Evolutionary conservation across 2,329 filamentous ascomycete species (phyloP), one percentile per base, ranked within the genome.

Genomic region (Phaeosphaeria sp.): DNA sequence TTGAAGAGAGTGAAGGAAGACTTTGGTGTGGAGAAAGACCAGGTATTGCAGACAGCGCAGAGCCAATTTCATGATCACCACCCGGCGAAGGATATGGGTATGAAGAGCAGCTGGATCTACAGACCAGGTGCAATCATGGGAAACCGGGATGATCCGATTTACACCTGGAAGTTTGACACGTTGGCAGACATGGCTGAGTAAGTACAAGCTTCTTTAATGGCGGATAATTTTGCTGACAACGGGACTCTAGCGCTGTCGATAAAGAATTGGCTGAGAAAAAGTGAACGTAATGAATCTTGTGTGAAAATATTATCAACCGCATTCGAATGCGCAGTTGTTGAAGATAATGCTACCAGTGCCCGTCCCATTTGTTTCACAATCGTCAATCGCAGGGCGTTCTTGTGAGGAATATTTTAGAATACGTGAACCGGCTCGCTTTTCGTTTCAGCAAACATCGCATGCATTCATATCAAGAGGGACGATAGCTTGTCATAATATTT

Each of bases 1-100:
- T 78, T 91, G 15, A 71, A 74, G 15, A 79, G 83, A 33, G 82
- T 85, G 18, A 76, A 83, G 66, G 65, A 74, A 2, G 82, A 86
- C 6, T 83, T 89, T 51, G 87, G 84, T 0, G 72, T 91, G 0
- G 80, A 82, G 27, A 86, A 84, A 63, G 77, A 78, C 0, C 78
- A 87, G 59, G 79, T 92, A 45, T 69, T 91, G 62, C 89, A 91
- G 71, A 89, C 89, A 0, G 90, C 90, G 51, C 84, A 90, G 75
- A 89, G 87, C 60, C 76, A 91, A 72, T 82, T 81, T 39, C 85
- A 89, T 62, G 90, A 92, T 66, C 89, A 91, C 74, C 82, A 84
- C 4, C 87, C 90, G 0, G 87, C 87, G 2, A 85, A 84, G 74
- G 73, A 85, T 68, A 66, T 87, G 18, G 88, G 86, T 1, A 71